Conservation (phyloP, 768 basidiomycete species). For the Punctularia strigosozonata region DNA sequence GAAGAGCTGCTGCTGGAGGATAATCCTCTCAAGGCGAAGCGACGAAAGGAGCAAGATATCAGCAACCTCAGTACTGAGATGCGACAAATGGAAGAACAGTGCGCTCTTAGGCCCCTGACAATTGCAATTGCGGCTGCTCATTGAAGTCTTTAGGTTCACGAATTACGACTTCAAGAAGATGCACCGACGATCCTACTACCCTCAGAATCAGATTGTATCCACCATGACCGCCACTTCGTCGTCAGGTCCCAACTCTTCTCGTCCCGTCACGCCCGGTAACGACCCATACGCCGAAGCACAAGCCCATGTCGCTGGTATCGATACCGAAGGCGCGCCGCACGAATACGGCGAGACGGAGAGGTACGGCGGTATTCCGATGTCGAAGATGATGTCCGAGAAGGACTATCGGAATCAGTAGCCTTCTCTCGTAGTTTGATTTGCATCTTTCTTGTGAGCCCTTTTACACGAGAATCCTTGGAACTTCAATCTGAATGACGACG, state of each 20-base stretch:
- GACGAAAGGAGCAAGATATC: constrained; percentile 80
- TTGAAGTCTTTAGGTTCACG: constrained; percentile 49
- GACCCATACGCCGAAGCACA: constrained; percentile 6
- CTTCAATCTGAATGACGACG: too few species aligned
- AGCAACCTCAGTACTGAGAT: constrained; percentile 79
- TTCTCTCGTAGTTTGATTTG: too few species aligned
- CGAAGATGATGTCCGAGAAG: constrained; percentile 34
- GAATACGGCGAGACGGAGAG: constrained; percentile 21
- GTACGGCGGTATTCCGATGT: constrained; percentile 25
- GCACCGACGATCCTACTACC: constrained; percentile 86
- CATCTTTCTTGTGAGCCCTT: too few species aligned
- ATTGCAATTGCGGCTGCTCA: constrained; percentile 4
- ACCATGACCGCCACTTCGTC: constrained; percentile 69
- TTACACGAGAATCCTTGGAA: too few species aligned
- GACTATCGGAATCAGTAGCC: too few species aligned
- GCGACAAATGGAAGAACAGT: constrained; percentile 99
- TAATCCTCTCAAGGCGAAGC: constrained; percentile 91
- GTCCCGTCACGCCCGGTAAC: constrained; percentile 55
- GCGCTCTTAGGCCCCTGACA: constrained; percentile 15
- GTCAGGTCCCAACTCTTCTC: constrained; percentile 52
- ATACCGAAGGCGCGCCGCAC: neutral
- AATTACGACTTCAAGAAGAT: constrained; percentile 89
- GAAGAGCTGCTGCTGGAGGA: constrained; percentile 94
- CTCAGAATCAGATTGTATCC: constrained; percentile 55
- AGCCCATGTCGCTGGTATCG: neutral